A percentile compares a stretch with the other conserved stretches of the same genome.
These are phyloP conservation scores for Adansonia madagascariensis DNA, from an alignment of 441 rosid species.

Conservation along the genomic window DNA sequence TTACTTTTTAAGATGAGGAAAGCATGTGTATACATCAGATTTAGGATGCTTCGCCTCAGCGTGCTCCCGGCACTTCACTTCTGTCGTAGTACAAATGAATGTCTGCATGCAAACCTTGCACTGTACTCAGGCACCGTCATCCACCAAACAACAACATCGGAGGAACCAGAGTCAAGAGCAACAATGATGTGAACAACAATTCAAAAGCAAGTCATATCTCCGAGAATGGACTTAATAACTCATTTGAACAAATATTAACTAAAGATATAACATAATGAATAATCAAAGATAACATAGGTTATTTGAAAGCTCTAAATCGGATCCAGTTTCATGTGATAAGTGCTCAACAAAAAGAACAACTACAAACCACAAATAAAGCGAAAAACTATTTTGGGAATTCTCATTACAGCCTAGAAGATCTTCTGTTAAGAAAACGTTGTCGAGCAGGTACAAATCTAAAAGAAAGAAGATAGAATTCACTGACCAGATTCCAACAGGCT, in stretches of 20 bases:
- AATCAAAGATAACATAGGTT: neutral
- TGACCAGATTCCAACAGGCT: neutral
- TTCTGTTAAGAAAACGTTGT: neutral
- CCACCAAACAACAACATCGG: neutral
- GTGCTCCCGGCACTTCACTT: conserved; percentile 26
- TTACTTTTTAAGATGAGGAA: conserved; percentile 26
- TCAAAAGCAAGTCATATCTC: conserved; percentile 4
- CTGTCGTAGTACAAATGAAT: conserved; percentile 30
- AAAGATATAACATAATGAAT: neutral
- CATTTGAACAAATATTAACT: neutral
- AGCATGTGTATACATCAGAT: conserved; percentile 1
- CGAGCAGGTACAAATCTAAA: neutral
- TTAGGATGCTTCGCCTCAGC: conserved; percentile 28
- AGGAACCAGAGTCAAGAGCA: conserved; percentile 10
- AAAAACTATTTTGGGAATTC: neutral
- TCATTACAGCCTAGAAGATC: neutral
- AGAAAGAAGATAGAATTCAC: neutral
- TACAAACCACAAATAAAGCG: neutral
- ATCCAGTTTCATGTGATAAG: neutral
- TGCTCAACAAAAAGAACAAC: neutral
- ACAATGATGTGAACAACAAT: conserved; percentile 6
- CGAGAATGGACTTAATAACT: conserved; percentile 1
- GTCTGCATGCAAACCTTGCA: conserved; percentile 30
- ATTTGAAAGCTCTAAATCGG: neutral
- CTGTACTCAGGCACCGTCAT: conserved; percentile 20